Base-by-base conservation (phyloP, 2,329 filamentous ascomycete genomes). In the Piedraia hortae region DNA sequence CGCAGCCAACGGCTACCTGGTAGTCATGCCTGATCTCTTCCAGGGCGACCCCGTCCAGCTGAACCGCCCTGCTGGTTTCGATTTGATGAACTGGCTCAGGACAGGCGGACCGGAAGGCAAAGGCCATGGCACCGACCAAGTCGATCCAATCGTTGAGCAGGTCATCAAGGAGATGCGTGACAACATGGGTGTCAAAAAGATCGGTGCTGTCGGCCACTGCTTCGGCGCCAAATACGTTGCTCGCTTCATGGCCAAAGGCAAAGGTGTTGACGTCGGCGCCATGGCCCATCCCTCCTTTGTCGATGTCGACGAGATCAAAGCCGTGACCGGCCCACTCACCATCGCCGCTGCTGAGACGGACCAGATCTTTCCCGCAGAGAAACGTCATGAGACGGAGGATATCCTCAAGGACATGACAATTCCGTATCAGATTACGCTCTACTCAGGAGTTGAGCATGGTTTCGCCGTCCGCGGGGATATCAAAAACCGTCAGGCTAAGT, bases 271-370 rank as follows among this genome's bases (percentile, higher is more conserved):
- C 24, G 71, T 59, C 23, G 74, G 70, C 17, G 85, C 57, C 46
- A 46, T 62, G 10, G 75, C 73, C 2, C 75, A 85, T 44, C 75
- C 75, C 1, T 72, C 63, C 12, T 78, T 78, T 33, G 61, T 85
- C 3, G 47, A 56, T 2, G 50, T 54, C 13, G 54, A 52, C 1
- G 69, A 74, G 45, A 47, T 72, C 16, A 42, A 47, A 29, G 57
- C 48, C 1, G 53, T 71, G 24, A 43, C 41, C 3, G 56, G 53
- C 0, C 65, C 68, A 0, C 42, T 64, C 6, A 55, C 55, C 20
- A 61, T 75, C 22, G 54, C 65, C 6, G 63, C 62, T 16, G 66
- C 66, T 12, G 59, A 70, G 38, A 59, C 42, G 9, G 67, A 73
- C 37, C 20, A 26, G 11, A 53, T 68, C 37, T 64, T 70, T 47